Conservation (phyloP, 192 early-diverging fungal species). For the Kickxella alabastrina region DNA sequence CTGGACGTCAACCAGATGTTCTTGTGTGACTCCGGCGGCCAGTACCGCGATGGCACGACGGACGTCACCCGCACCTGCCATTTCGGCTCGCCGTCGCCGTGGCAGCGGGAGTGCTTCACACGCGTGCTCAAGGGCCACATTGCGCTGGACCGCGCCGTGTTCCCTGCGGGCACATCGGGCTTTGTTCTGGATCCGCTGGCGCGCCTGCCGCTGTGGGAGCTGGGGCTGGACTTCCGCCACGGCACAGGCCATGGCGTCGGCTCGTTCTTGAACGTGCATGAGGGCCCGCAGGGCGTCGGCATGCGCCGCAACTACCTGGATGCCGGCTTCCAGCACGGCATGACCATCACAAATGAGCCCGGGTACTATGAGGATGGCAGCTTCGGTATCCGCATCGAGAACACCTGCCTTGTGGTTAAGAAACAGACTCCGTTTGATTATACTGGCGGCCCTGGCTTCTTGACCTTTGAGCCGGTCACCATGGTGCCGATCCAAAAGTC, state of each 20-base stretch:
- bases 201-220: slow-evolving; percentile 80
- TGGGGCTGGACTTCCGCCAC: slow-evolving; percentile 93
- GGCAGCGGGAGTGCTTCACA: slow-evolving; percentile 91
- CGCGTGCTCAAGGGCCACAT: slow-evolving; percentile 99
- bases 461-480: slow-evolving; percentile 91
- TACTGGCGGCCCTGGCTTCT: slow-evolving; percentile 67
- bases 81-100: slow-evolving; percentile 76
- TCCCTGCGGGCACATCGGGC: slow-evolving; percentile 82
- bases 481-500: slow-evolving; percentile 85
- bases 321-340: slow-evolving; percentile 74
- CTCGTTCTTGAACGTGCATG: slow-evolving; percentile 90
- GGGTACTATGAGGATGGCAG: slow-evolving; percentile 96
- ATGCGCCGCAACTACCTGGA: slow-evolving; percentile 71
- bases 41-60: slow-evolving; percentile 95
- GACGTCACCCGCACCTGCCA: slow-evolving; percentile 95
- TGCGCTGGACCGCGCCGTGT: slow-evolving; percentile 81
- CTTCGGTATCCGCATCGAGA: slow-evolving; percentile 98
- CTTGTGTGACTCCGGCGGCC: slow-evolving; percentile 94
- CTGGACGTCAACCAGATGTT: slow-evolving; percentile 79
- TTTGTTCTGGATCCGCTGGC: slow-evolving; percentile 90
- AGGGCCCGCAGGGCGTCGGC: slow-evolving; percentile 93
- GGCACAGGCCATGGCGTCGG: slow-evolving; percentile 99
- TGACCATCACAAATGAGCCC: slow-evolving; percentile 97
- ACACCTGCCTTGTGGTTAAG: slow-evolving; percentile 78
- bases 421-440: slow-evolving; percentile 77